Evolutionary conservation across 768 basidiomycete genomes (phyloP), one percentile per base, ranked within the genome.

Genomic region (Lanmaoa pseudosensibilis): DNA sequence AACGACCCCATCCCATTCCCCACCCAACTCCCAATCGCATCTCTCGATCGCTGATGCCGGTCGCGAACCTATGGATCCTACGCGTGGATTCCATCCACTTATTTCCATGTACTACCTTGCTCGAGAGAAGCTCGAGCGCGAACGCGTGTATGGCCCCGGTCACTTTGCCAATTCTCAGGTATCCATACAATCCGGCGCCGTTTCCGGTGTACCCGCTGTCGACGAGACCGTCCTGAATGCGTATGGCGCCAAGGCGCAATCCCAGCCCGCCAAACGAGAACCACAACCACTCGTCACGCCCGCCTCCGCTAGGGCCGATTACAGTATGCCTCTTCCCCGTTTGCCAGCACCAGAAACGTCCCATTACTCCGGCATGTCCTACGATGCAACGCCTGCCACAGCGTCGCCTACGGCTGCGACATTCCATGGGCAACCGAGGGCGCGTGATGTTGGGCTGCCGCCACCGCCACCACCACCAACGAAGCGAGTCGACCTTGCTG

Each of bases 91-190:
- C 77, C 94, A 98, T 69, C 95, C 94, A 0, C 80, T 99, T 27
- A 82, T 98, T 45, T 93, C 94, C 32, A 98, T 99, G 75, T 99
- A 99, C 72, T 98, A 87, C 76, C 84, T 99, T 19, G 91, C 95
- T 5, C 80, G 92, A 51, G 97, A 99, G 77, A 98, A 98, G 80
- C 78, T 94, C 67, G 94, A 98, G 68, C 79, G 97, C 52, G 97
- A 99, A 64, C 81, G 83, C 50, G 90, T 99, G 8, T 98, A 95
- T 72, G 97, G 96, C 0, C 87, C 87, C 0, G 94, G 94, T 4
- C 86, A 91, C 59, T 99, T 99, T 73, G 97, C 97, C 3, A 90
- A 84, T 52, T 97, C 94, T 0, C 93, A 95, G 69, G 74, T 94
- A 12, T 89, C 87, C 25, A 68, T 91, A 16, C 71, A 77, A 53